These are phyloP conservation scores for Ambrosiella beaveri DNA, from an alignment of 2,329 filamentous ascomycete species.

Conservation along the genomic window DNA sequence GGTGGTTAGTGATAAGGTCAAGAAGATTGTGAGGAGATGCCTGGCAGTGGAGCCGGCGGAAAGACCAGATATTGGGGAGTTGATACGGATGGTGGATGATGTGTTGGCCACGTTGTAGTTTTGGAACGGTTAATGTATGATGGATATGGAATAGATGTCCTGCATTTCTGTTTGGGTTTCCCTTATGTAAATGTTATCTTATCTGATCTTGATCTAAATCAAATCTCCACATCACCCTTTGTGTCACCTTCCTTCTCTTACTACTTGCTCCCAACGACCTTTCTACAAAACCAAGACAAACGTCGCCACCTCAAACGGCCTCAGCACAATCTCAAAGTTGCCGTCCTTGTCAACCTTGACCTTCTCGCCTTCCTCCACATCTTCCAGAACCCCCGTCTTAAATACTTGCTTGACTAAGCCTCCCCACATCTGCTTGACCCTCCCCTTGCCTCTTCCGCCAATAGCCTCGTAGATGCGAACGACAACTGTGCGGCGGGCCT, in stretches of 20 bases:
- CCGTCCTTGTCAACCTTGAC: slow-evolving; percentile 26
- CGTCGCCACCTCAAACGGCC: slow-evolving; percentile 74
- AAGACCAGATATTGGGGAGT: slow-evolving; percentile 68
- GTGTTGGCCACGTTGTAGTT: slow-evolving; percentile 45
- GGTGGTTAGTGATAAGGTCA: slow-evolving; percentile 61
- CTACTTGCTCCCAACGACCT: slow-evolving; percentile 4
- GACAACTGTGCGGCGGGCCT: slow-evolving; percentile 34
- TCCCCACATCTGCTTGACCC: slow-evolving; percentile 47
- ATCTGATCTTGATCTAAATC: not conserved
- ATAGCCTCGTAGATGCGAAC: slow-evolving; percentile 76
- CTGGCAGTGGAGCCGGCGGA: slow-evolving; percentile 74
- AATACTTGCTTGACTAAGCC: slow-evolving; percentile 48
- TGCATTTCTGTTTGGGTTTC: no score
- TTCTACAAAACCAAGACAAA: slow-evolving; percentile 43
- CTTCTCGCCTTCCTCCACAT: slow-evolving; percentile 54
- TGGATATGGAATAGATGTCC: slow-evolving; percentile 20
- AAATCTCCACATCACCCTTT: not conserved
- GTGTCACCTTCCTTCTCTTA: not conserved
- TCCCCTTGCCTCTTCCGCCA: slow-evolving; percentile 61
- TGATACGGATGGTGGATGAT: slow-evolving; percentile 62
- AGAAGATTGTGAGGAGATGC: slow-evolving; percentile 76
- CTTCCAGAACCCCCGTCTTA: slow-evolving; percentile 79
- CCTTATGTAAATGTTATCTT: no score
- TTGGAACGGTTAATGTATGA: no score
- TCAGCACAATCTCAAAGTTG: slow-evolving; percentile 44